These are phyloP conservation scores for Backusella sp. DNA, from an alignment of 192 early-diverging fungal genomes.

Conservation along the genomic window DNA sequence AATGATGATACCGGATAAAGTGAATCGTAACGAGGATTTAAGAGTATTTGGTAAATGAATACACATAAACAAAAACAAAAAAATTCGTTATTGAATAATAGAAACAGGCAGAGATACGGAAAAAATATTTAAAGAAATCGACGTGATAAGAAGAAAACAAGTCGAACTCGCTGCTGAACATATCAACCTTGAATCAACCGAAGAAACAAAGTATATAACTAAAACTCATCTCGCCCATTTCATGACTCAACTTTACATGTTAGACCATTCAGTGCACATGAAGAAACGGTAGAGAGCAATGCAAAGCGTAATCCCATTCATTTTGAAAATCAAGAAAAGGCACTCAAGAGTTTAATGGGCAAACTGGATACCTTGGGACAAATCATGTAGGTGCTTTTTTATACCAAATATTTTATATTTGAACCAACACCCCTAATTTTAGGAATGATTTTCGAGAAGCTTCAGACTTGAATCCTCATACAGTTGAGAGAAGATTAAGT, in stretches of 20 bases:
- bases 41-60: conserved; percentile 17
- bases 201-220: conserved; percentile 3
- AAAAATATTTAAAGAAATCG: conserved; percentile 25
- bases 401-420: too few relatives aligned
- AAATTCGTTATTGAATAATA: not conserved
- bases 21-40: not conserved
- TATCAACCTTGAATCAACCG: conserved; percentile 18
- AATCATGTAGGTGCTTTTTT: not conserved
- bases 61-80: not conserved
- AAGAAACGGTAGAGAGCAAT: conserved; percentile 16
- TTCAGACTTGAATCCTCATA: conserved; percentile 5
- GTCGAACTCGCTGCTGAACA: conserved; percentile 28
- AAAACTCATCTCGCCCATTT: not conserved
- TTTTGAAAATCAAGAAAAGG: conserved; percentile 15
- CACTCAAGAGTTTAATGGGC: not conserved
- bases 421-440: not conserved
- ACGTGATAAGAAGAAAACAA: conserved; percentile 27
- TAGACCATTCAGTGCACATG: not conserved
- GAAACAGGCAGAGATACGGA: conserved; percentile 18
- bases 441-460: conserved; percentile 12
- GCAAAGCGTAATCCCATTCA: conserved; percentile 16
- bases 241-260: not conserved
- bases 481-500: not conserved
- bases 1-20: not conserved
- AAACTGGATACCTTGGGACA: conserved; percentile 21